phyloP scores from a whole-genome alignment of 257 asterid genomes.

The Eustoma russellianum region DNA sequence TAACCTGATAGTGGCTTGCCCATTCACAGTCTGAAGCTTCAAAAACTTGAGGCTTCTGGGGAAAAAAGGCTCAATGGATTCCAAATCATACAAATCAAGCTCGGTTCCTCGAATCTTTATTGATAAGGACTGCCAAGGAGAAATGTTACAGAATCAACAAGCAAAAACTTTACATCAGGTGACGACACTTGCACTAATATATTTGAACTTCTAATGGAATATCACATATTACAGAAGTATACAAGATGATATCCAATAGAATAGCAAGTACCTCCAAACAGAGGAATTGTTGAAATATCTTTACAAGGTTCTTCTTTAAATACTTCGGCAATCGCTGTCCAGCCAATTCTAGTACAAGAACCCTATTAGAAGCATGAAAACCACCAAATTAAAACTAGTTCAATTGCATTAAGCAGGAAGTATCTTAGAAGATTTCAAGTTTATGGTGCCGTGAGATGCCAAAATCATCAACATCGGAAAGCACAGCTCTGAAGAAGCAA shows the following conservation, averaged over 20 bases:
- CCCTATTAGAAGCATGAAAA: slow-evolving; percentile 34
- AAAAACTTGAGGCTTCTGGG: slow-evolving; percentile 42
- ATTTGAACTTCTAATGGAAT: background rate
- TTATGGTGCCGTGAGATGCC: too few species aligned
- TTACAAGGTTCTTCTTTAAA: slow-evolving; percentile 24
- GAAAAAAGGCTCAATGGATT: slow-evolving; percentile 29
- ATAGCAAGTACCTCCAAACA: slow-evolving; percentile 51
- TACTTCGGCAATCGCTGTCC: slow-evolving; percentile 31
- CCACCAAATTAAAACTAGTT: background rate
- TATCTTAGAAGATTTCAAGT: background rate
- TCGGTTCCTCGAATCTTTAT: slow-evolving; percentile 52
- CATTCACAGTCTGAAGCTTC: slow-evolving; percentile 49
- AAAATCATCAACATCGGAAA: too few species aligned
- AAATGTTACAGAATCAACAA: slow-evolving; percentile 9
- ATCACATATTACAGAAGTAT: background rate
- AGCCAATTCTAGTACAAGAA: slow-evolving; percentile 51
- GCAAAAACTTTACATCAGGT: slow-evolving; percentile 2
- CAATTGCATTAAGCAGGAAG: slow-evolving; percentile 2
- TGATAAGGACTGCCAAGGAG: slow-evolving; percentile 48
- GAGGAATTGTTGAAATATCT: slow-evolving; percentile 29
- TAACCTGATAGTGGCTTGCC: slow-evolving; percentile 22
- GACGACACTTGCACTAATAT: slow-evolving; percentile 1
- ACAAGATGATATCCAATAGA: slow-evolving; percentile 2
- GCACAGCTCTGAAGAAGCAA: too few species aligned
- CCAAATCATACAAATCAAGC: slow-evolving; percentile 18